Conservation (phyloP, 306 rosid species). For the Carpinus fangiana region DNA sequence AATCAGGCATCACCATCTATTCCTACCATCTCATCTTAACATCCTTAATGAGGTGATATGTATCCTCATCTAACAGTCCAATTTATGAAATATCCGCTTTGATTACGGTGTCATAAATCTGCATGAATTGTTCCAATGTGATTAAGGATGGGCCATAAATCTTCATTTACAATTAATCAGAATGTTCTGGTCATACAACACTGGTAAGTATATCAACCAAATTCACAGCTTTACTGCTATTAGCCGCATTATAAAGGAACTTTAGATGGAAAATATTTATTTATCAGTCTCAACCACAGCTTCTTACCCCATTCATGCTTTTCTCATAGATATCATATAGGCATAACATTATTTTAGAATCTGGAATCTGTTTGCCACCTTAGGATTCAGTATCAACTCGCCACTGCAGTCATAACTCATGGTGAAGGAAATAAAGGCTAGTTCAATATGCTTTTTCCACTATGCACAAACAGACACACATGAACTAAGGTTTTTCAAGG, state of each 20-base stretch:
- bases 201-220: not conserved
- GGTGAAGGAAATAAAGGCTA: slow-evolving; percentile 1
- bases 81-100: not conserved
- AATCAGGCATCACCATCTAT: not conserved
- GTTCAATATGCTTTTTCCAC: slow-evolving; percentile 5
- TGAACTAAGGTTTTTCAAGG: not conserved
- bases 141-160: not conserved
- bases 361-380: not conserved
- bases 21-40: not conserved
- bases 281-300: not conserved
- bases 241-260: not conserved
- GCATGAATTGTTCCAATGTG: not conserved
- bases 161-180: not conserved
- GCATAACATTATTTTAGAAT: not conserved
- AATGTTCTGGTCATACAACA: not conserved
- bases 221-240: not conserved
- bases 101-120: not conserved
- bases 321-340: not conserved
- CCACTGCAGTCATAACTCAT: slow-evolving; percentile 12
- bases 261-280: not conserved
- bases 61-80: not conserved
- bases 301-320: not conserved
- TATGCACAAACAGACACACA: not conserved
- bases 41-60: not conserved
- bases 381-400: not conserved